Base-by-base conservation (phyloP, 164 flowering plant species). In the Aristolochia californica region DNA sequence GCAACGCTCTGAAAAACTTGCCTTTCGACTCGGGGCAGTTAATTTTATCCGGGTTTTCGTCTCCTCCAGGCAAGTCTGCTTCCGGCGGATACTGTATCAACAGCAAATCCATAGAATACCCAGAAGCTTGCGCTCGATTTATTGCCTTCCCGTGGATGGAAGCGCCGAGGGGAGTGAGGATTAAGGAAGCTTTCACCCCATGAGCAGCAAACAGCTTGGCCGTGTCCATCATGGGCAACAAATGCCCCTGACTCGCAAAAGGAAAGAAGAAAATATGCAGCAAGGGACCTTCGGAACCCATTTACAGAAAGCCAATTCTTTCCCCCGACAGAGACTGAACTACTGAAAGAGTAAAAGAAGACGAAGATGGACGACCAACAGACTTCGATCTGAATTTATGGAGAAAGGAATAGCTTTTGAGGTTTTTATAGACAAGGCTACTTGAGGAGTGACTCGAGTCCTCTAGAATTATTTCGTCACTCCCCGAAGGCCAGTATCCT, bases 1-100 rank as follows among this genome's bases (percentile, higher is more conserved):
- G 2, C 1, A 62, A 0, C 10, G 76, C 81, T 2, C 18, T 1
- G 45, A 63, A 53, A 53, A 80, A 60, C n/a, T 56, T 66, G 0
- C 1, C n/a, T 5, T 14, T 2, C 53, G 60, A 44, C 2, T 74
- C 77, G 0, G 21, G 16, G 11, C 58, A 25, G 13, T 60, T 49
- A 18, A 56, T 7, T 18, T 24, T 22, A 17, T 63, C 66, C 53
- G 48, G n/a, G 45, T 48, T 56, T 26, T 56, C 60, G 48, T 30
- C 40, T 7, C 54, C 54, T 15, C n/a, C 38, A 12, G 61, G 66
- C 25, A 62, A 20, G 17, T 55, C 60, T 24, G 25, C 44, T 26
- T 55, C 53, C 9, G 54, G 5, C 12, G 54, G 5, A 27, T 17
- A 34, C 7, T 47, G 26, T 21, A 63, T 1, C 26, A 16, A 40